Conservation (phyloP, 192 early-diverging fungal species). For the Umbelopsis sp. region DNA sequence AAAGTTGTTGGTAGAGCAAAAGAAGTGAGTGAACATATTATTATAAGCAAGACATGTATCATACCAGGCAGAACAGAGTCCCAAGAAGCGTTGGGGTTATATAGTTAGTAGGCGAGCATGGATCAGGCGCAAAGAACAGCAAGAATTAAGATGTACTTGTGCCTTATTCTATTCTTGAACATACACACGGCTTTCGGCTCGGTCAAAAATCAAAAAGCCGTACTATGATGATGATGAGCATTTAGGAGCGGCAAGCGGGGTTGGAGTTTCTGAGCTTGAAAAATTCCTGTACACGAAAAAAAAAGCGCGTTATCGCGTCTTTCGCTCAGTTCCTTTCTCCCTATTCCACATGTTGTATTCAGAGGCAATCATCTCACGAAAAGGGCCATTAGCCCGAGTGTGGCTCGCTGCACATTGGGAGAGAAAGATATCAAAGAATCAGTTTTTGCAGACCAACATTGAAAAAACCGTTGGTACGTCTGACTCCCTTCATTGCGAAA, state of each 20-base stretch:
- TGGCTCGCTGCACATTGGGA: conserved; percentile 99
- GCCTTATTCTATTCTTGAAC: no score
- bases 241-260: no score
- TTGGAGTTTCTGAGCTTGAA: not conserved
- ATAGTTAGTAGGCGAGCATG: not conserved
- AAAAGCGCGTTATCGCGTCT: conserved; percentile 3
- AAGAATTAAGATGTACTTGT: no score
- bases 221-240: no score
- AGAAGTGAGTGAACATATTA: not conserved
- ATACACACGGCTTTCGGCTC: no score
- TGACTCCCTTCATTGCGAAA: no score
- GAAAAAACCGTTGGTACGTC: conserved; percentile 76
- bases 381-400: conserved; percentile 91
- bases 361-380: conserved; percentile 78
- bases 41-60: not conserved
- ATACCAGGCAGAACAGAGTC: not conserved
- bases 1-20: not conserved
- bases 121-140: not conserved
- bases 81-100: not conserved
- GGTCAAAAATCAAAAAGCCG: no score
- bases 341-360: conserved; percentile 68
- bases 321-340: not conserved
- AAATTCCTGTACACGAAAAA: not conserved
- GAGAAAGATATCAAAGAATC: conserved; percentile 92
- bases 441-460: conserved; percentile 95